Evolutionary conservation across 83 land plant species (phyloP).

Genomic region (Isoetes engelmannii): DNA sequence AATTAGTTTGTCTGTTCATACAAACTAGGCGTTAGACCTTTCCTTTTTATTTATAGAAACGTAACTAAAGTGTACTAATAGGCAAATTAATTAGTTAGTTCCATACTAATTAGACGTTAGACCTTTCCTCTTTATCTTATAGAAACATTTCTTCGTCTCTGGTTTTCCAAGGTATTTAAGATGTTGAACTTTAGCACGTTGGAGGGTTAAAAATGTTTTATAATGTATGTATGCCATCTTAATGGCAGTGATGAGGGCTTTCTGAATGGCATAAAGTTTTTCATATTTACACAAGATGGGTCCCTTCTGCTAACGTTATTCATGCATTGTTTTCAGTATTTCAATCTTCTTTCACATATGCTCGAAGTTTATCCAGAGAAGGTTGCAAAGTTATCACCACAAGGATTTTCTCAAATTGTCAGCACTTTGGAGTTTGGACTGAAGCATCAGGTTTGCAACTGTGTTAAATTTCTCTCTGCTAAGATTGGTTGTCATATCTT

Average conservation of each 20-base stretch:
- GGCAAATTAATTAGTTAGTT: too few relatives aligned
- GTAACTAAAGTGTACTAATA: too few relatives aligned
- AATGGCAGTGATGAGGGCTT: too few relatives aligned
- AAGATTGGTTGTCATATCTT: background rate
- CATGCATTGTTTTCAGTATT: constrained; percentile 50
- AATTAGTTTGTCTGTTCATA: too few relatives aligned
- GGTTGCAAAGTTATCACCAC: constrained; percentile 60
- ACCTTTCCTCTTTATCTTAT: too few relatives aligned
- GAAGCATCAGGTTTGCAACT: constrained; percentile 60
- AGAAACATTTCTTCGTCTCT: too few relatives aligned
- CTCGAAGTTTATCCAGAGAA: constrained; percentile 97
- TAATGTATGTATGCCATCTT: too few relatives aligned
- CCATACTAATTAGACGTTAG: too few relatives aligned
- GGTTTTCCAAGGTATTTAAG: background rate
- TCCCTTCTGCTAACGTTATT: background rate
- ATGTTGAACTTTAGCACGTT: too few relatives aligned
- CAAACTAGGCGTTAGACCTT: too few relatives aligned
- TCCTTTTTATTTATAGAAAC: too few relatives aligned
- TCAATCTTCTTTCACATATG: constrained; percentile 78
- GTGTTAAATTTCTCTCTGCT: background rate
- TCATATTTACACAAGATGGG: background rate
- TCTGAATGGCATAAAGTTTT: too few relatives aligned
- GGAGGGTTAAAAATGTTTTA: background rate
- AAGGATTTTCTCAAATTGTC: constrained; percentile 61
- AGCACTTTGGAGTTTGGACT: constrained; percentile 82